Percentiles rank a stretch among this genome's conserved stretches.
These are phyloP conservation scores for Paramecium primaurelia DNA, from an alignment of 73 alveolate genomes.

Conservation along the genomic window DNA sequence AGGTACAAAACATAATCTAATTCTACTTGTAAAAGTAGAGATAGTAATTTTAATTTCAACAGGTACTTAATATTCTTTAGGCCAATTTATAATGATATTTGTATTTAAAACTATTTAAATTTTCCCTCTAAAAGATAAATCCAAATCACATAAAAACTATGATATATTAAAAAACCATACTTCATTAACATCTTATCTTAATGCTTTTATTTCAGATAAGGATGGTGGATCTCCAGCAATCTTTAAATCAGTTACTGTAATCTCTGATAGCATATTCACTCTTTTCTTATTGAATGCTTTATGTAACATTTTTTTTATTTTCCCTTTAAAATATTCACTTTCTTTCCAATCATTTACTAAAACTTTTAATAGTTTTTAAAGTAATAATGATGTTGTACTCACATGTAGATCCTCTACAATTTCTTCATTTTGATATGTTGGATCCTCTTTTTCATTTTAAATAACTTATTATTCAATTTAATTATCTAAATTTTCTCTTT, in stretches of 20 bases:
- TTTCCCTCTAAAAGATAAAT: constrained; percentile 32
- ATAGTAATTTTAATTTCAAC: neutral
- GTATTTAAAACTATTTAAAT: neutral
- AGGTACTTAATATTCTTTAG: constrained; percentile 24
- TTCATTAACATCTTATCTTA: constrained; percentile 21
- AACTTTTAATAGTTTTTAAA: neutral
- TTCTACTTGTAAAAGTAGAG: constrained; percentile 25
- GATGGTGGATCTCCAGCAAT: constrained; percentile 38
- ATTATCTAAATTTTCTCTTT: neutral
- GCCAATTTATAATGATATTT: constrained; percentile 6
- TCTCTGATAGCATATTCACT: neutral
- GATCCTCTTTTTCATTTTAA: neutral
- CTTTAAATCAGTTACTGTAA: neutral
- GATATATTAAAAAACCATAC: neutral
- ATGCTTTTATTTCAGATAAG: neutral
- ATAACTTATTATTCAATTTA: neutral
- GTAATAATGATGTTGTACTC: neutral
- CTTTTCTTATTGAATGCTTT: constrained; percentile 25
- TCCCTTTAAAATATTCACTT: constrained; percentile 4
- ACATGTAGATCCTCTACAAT: neutral
- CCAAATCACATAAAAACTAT: constrained; percentile 33
- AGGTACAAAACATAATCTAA: constrained; percentile 38
- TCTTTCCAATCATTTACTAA: constrained; percentile 23
- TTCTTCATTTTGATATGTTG: neutral
- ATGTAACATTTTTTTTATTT: neutral